Percentiles rank a stretch among this genome's conserved stretches.
Conservation (phyloP, 2,329 filamentous ascomycete genomes). For the Arthroderma sp. region DNA sequence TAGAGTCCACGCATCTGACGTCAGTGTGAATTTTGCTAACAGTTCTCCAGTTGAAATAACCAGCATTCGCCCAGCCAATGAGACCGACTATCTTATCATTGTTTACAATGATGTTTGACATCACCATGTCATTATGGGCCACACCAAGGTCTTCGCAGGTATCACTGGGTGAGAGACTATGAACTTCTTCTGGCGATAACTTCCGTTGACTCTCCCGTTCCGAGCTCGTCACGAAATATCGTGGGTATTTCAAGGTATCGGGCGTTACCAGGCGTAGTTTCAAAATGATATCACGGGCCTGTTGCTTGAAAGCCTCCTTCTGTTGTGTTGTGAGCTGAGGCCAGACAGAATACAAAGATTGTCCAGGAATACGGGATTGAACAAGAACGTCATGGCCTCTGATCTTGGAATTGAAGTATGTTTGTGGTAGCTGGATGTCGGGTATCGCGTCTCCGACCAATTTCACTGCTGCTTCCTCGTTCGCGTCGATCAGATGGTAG, state of each 20-base stretch:
- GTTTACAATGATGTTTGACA: constrained; percentile 29
- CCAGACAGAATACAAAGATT: constrained; percentile 24
- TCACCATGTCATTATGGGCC: constrained; percentile 29
- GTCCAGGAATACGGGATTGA: constrained; percentile 31
- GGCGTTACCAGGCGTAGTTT: constrained; percentile 10
- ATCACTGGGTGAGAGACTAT: constrained; percentile 21
- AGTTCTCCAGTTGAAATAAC: constrained; percentile 29
- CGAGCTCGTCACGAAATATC: constrained; percentile 17
- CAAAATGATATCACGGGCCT: constrained; percentile 27
- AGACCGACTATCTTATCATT: constrained; percentile 29
- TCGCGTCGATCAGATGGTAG: constrained; percentile 27
- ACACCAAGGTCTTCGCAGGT: constrained; percentile 21
- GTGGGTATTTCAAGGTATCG: not conserved
- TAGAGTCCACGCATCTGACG: constrained; percentile 18
- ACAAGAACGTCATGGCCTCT: constrained; percentile 30
- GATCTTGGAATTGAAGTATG: constrained; percentile 28
- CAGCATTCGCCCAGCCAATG: constrained; percentile 29
- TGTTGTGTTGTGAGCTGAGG: constrained; percentile 24
- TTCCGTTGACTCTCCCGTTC: constrained; percentile 1
- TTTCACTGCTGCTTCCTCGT: constrained; percentile 26
- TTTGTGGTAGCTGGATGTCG: constrained; percentile 25
- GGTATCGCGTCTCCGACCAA: constrained; percentile 26
- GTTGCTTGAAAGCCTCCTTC: constrained; percentile 25
- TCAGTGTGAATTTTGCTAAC: constrained; percentile 25
- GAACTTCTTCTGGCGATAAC: constrained; percentile 15